Evolutionary conservation across 495 filamentous ascomycete genomes (phyloP).

Genomic region (Cenococcum geophilum): DNA sequence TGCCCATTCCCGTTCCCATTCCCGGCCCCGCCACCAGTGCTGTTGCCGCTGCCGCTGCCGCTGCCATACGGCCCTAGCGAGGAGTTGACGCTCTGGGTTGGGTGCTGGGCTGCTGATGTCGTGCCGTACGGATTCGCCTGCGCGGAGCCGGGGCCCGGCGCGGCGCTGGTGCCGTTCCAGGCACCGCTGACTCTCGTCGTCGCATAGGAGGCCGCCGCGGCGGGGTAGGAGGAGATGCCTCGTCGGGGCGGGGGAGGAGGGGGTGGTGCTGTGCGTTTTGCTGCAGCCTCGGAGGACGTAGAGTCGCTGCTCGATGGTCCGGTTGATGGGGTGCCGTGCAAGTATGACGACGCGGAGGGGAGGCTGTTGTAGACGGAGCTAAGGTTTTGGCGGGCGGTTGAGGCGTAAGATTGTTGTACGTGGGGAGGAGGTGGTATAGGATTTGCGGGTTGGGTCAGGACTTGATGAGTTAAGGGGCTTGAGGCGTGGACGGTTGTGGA

Average conservation of each 20-base stretch:
- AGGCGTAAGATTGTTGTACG: slow-evolving; percentile 20
- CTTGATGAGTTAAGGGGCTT: slow-evolving; percentile 12
- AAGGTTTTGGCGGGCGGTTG: slow-evolving; percentile 39
- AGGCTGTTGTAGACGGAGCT: slow-evolving; percentile 46
- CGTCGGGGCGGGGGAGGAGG: slow-evolving; percentile 38
- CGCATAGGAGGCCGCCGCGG: slow-evolving; percentile 43
- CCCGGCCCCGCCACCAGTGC: slow-evolving; percentile 8
- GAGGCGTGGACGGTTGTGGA: slow-evolving; percentile 15
- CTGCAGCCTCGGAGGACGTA: neutral
- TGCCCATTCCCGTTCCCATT: slow-evolving; percentile 14
- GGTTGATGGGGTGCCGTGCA: slow-evolving; percentile 18
- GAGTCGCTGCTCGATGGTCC: slow-evolving; percentile 7
- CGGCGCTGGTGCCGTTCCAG: slow-evolving; percentile 26
- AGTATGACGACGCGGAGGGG: slow-evolving; percentile 37
- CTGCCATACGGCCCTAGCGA: slow-evolving; percentile 15
- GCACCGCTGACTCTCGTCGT: slow-evolving; percentile 31
- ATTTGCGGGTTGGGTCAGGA: slow-evolving; percentile 10
- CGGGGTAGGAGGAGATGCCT: slow-evolving; percentile 39
- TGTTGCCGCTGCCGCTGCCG: slow-evolving; percentile 9
- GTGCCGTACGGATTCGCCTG: slow-evolving; percentile 16
- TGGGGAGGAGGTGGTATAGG: neutral
- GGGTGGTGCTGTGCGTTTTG: slow-evolving; percentile 31
- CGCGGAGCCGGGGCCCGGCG: slow-evolving; percentile 15
- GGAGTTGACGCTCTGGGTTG: slow-evolving; percentile 15
- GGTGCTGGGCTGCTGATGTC: slow-evolving; percentile 5